These are phyloP conservation scores for Botrytis galanthina DNA, from an alignment of 2,329 filamentous ascomycete genomes.

Conservation along the genomic window DNA sequence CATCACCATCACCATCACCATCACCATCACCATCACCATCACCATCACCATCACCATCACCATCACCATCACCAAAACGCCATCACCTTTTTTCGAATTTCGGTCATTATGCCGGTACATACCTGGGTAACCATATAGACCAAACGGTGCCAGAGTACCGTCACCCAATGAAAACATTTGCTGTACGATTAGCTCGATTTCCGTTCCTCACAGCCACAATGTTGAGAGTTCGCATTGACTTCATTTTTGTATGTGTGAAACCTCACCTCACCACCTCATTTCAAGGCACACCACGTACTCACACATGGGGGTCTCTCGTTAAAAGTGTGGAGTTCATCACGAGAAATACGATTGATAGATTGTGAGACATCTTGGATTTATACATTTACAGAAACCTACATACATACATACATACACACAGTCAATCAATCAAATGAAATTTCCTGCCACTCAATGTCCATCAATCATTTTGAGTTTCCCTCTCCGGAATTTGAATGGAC, in stretches of 20 bases:
- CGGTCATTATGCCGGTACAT: background rate
- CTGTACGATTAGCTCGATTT: background rate
- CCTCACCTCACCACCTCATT: slow-evolving; percentile 2
- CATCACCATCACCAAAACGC: background rate
- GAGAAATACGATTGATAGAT: background rate
- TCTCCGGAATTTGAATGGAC: background rate
- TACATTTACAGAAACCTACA: background rate
- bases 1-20: no score
- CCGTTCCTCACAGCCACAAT: slow-evolving; percentile 7
- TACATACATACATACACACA: background rate
- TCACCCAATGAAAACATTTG: background rate
- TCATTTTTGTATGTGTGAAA: background rate
- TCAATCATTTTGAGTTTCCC: background rate
- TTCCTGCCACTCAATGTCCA: background rate
- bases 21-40: no score
- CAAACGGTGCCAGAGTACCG: background rate
- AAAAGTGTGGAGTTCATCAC: background rate
- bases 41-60: no score
- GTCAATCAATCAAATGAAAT: background rate
- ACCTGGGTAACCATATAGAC: background rate
- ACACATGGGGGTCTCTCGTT: background rate
- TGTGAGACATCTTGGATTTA: background rate
- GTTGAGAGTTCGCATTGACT: background rate
- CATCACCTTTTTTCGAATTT: background rate
- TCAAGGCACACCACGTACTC: background rate